Base-by-base conservation (phyloP, 2,329 filamentous ascomycete species). In the Paecilomyces formosus region DNA sequence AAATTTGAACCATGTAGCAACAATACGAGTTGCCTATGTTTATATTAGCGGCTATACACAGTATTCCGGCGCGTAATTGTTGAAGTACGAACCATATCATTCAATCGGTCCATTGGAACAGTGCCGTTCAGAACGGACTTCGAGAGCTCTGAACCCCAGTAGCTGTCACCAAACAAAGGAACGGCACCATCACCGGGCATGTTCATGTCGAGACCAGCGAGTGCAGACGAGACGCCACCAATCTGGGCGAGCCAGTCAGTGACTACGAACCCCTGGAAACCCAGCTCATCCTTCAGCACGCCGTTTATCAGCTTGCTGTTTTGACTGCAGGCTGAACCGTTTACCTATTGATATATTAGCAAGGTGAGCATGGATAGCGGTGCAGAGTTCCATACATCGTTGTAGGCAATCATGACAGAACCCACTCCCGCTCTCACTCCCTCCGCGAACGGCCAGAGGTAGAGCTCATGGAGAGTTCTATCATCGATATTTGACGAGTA, bases 221-320 rank as follows among this genome's bases (percentile, higher is more conserved):
- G 72, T 0, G 85, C 83, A 28, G 83, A 85, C 1, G 77, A 79
- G 0, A 87, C 80, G 1, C 84, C 84, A 0, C 80, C 80, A 57
- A 85, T 78, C 58, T 88, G 85, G 0, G 83, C 84, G 26, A 82
- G 72, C 86, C 88, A 90, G 69, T 91, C 88, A 0, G 84, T 86
- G 76, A 89, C 85, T 24, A 89, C 83, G 64, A 75, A 86, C 66
- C 88, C 88, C 64, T 89, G 86, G 64, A 90, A 90, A 0, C 86
- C 86, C 54, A 90, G 78, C 72, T 91, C 88, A 53, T 88, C 86
- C 65, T 91, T 91, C 8, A 90, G 76, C 3, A 91, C 76, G 0
- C 84, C 85, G 62, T 90, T 90, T 56, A 88, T 78, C 13, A 86
- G 73, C 67, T 86, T 86, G 61, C 84, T 85, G 67, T 90, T 90